Evolutionary conservation across 129 eudicot species (phyloP).

Genomic region (Dittrichia graveolens): DNA sequence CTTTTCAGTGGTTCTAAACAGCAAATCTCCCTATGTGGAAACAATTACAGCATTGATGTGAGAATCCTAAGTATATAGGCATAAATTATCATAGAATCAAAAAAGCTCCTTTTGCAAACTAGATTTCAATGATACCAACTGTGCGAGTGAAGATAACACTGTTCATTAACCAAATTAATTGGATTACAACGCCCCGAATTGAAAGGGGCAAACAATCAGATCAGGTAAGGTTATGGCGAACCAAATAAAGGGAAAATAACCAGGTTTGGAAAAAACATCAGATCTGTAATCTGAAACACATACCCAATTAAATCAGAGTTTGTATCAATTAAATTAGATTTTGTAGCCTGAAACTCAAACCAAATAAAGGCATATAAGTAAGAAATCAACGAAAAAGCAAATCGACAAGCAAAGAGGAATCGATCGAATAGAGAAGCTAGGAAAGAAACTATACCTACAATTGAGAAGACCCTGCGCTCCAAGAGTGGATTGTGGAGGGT

Average conservation of each 20-base stretch:
- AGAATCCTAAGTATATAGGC: no score
- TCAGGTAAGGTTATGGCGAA: background rate
- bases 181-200: background rate
- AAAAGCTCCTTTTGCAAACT: no score
- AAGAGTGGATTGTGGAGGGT: no score
- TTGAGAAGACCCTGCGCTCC: no score
- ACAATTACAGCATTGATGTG: background rate
- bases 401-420: no score
- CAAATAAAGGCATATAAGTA: background rate
- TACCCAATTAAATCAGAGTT: background rate
- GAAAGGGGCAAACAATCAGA: background rate
- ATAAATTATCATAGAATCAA: no score
- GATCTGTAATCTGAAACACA: background rate
- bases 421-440: no score
- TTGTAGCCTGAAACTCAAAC: background rate
- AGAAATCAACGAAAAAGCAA: no score
- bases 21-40: conserved; percentile 9
- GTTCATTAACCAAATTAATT: background rate
- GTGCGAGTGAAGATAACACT: background rate
- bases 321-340: background rate
- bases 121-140: background rate
- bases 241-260: background rate
- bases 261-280: background rate
- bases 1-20: background rate
- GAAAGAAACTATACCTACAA: no score